Evolutionary conservation across 345 rosid genomes (phyloP), one percentile per base, ranked within the genome.

Genomic region (Carallia brachiata): DNA sequence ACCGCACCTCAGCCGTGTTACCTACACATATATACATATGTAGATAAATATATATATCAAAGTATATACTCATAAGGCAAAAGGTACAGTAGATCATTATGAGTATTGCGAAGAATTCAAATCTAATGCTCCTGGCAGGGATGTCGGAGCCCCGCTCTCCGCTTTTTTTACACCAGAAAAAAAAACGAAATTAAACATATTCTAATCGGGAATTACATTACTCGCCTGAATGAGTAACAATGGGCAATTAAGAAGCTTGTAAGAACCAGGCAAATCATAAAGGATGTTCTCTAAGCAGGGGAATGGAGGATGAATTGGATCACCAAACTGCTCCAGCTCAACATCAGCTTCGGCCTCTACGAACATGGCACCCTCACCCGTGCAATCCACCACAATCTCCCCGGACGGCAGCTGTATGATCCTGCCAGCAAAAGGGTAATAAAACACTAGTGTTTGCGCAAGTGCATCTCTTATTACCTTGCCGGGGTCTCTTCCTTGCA

Each of bases 1-100:
- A 17, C 75, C 75, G 28, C 75, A 71, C 37, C 30, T 37, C 0
- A 71, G 50, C 19, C 75, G 69, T 6, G 75, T 63, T 4, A 71
- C 75, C 75, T 71, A 30, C 8, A 6, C 37, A 39, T 15, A 27
- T 7, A 17, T 4, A 37, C 18, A 7, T n/a, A 32, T 32, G 34
- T 32, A 16, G 19, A 23, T 23, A 23, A 23, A 23, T 23, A 9
- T n/a, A 37, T 4, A 7, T 5, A 4, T 27, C 10, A 6, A 16
- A 9, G 18, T 1, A 13, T 9, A 2, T 9, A 1, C 1, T 2
- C 23, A 23, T 23, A 44, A 44, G 16, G 50, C 16, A 10, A 44
- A 13, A 13, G 50, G 50, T 2, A 12, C 16, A 12, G 50, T 44
- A 0, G 50, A 44, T 44, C 5, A 10, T 44, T 44, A 12, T 13